These are phyloP conservation scores for Coemansia sp. DNA, from an alignment of 192 early-diverging fungal species.

Conservation along the genomic window DNA sequence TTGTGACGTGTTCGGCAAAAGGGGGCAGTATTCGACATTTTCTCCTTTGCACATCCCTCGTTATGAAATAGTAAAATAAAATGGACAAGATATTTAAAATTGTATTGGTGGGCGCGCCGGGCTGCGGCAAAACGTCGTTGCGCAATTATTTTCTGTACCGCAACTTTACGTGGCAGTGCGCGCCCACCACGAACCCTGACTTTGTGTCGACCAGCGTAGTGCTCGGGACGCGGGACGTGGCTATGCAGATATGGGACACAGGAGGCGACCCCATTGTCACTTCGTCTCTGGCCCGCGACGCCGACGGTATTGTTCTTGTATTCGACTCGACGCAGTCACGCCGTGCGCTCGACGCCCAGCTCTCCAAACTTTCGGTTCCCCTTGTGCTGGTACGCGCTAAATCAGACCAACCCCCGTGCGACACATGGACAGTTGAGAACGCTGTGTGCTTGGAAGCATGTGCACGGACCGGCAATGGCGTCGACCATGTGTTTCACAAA, in stretches of 20 bases:
- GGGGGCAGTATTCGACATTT: neutral
- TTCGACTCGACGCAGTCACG: constrained; percentile 12
- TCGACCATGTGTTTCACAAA: constrained; percentile 29
- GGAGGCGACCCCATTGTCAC: constrained; percentile 20
- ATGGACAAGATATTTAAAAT: constrained; percentile 40
- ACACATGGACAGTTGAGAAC: neutral
- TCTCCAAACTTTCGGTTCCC: neutral
- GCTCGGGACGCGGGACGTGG: constrained; percentile 15
- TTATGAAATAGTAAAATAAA: neutral
- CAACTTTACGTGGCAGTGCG: constrained; percentile 29
- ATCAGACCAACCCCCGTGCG: neutral
- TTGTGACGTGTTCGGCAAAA: neutral
- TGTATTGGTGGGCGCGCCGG: constrained; percentile 39
- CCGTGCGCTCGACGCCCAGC: neutral
- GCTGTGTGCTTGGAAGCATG: constrained; percentile 30
- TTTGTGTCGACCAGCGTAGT: constrained; percentile 42
- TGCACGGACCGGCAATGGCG: constrained; percentile 30
- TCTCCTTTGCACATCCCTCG: neutral
- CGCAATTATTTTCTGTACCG: constrained; percentile 43
- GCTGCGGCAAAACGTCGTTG: constrained; percentile 44
- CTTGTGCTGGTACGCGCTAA: constrained; percentile 31
- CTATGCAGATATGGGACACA: constrained; percentile 52
- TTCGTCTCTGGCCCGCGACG: constrained; percentile 35
- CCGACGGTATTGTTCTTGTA: constrained; percentile 42
- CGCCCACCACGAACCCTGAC: constrained; percentile 34